Evolutionary conservation across 805 yeast genomes (phyloP), one percentile per base, ranked within the genome.

Genomic region (Metschnikowia orientalis): DNA sequence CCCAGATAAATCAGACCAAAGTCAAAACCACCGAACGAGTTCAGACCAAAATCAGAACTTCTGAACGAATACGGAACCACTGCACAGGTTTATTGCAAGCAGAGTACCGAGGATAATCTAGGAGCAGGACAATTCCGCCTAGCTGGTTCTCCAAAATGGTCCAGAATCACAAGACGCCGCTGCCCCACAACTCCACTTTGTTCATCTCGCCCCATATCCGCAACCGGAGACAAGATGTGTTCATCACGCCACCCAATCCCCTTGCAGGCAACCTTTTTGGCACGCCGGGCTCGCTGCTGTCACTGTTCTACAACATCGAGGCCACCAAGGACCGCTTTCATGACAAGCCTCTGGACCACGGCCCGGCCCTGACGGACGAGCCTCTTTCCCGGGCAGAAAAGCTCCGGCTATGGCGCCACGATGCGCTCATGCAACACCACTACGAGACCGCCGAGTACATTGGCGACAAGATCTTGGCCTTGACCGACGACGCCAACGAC

Each of bases 371-470:
- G 21, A 27, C 14, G 10, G 47, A 41, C 5, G 67, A 65, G 32
- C 81, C 81, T 5, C 51, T 76, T 24, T 73, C 95, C 0, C 92
- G 84, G 37, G 92, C 89, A 0, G 97, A 90, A 43, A 78, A 80
- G 45, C 69, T 92, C 21, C 62, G 97, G 28, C 64, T 85, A 18
- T 92, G 97, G 98, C 66, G 97, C 29, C 94, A 88, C 43, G 95
- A 88, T 52, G 95, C 98, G 0, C 57, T 83, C 36, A 79, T 83
- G 81, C 95, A 89, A 48, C 97, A 89, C 54, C 94, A 88, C 42
- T 85, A 85, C 56, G 71, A 71, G 26, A 86, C 97, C 0, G 97
- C 97, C 0, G 90, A 82, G 48, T 87, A 79, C 53, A 74, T 92
- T 17, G 97, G 95, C 10, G 95, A 92, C 60, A 90, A 89, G 49